Base-by-base conservation (phyloP, 2,329 filamentous ascomycete species). In the Nothophaeocryptopus gaeumannii region DNA sequence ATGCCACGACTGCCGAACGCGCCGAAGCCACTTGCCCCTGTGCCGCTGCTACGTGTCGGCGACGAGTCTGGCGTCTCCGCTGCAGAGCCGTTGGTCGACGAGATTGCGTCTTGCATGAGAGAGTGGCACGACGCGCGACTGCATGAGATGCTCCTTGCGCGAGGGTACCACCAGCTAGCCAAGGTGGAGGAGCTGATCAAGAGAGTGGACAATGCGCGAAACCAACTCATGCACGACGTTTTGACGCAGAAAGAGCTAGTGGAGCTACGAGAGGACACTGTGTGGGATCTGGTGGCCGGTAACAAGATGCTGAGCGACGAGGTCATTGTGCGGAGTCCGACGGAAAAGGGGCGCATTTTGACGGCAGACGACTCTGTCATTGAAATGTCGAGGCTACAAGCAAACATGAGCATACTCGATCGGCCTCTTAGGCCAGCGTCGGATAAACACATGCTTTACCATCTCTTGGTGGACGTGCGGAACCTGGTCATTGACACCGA, bases 111-210 rank as follows among this genome's bases (percentile, higher is more conserved):
- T 3, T 99, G 93, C 67, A 74, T 99, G 56, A 83, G 93, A 61
- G 93, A 99, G 78, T 99, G 93, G 95, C 92, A 99, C 72, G 95
- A 93, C 14, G 96, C 91, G 13, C 95, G 96, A 66, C 78, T 99
- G 12, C 95, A 99, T 72, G 89, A 95, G 67, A 78, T 97, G 16
- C 79, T 99, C 1, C 80, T 99, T 8, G 83, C 84, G 14, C 82
- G 89, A 53, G 84, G 91, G 67, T 99, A 99, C 70, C 74, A 79
- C 42, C 81, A 85, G 47, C 75, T 99, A 47, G 89, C 95, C 62
- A 83, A 86, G 55, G 83, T 97, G 67, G 88, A 89, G 1, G 80
- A 81, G 49, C 78, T 97, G 46, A 87, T 96, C 38, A 81, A 84
- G 42, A 83, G 84, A n/a, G 78, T 99, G 54, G 92, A 96, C 70